These are phyloP conservation scores for Paraphaeosphaeria minitans DNA, from an alignment of 2,329 filamentous ascomycete genomes.

Conservation along the genomic window DNA sequence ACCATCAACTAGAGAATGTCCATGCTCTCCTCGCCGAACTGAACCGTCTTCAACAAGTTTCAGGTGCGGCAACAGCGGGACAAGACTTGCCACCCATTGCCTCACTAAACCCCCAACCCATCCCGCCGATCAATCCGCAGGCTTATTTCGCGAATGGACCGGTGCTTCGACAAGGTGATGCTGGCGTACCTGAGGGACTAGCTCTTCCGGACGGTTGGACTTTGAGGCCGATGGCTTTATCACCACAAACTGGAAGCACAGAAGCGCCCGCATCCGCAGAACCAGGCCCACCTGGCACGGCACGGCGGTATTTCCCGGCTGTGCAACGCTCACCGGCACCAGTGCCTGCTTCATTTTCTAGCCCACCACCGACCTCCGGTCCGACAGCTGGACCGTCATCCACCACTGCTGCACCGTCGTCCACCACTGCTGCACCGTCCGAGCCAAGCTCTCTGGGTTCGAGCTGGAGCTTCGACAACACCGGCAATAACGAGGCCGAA, in stretches of 20 bases:
- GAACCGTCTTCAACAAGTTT: conserved; percentile 38
- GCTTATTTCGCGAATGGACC: conserved; percentile 41
- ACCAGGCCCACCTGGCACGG: conserved; percentile 5
- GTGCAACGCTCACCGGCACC: conserved; percentile 1
- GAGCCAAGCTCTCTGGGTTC: conserved; percentile 41
- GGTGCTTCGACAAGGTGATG: conserved; percentile 41
- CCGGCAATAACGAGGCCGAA: conserved; percentile 32
- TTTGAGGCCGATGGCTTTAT: conserved; percentile 38
- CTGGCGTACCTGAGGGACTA: conserved; percentile 41
- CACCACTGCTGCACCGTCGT: conserved; percentile 33
- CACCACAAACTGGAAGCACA: conserved; percentile 20
- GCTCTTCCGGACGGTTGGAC: conserved; percentile 47
- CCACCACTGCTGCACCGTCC: neutral
- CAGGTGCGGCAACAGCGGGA: conserved; percentile 31
- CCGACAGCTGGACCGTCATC: conserved; percentile 21
- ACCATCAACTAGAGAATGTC: conserved; percentile 41
- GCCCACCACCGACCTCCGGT: conserved; percentile 10
- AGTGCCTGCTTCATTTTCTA: conserved; percentile 14
- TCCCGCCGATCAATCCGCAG: conserved; percentile 32
- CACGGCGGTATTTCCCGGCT: conserved; percentile 12
- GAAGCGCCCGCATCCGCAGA: conserved; percentile 10
- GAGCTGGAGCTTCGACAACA: conserved; percentile 45
- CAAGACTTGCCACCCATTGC: conserved; percentile 34
- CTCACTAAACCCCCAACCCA: conserved; percentile 27
- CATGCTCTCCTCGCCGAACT: conserved; percentile 40